A percentile compares a stretch with the other conserved stretches of the same genome.
These are phyloP conservation scores for Tarenaya hassleriana DNA, from an alignment of 345 rosid species.

Conservation along the genomic window DNA sequence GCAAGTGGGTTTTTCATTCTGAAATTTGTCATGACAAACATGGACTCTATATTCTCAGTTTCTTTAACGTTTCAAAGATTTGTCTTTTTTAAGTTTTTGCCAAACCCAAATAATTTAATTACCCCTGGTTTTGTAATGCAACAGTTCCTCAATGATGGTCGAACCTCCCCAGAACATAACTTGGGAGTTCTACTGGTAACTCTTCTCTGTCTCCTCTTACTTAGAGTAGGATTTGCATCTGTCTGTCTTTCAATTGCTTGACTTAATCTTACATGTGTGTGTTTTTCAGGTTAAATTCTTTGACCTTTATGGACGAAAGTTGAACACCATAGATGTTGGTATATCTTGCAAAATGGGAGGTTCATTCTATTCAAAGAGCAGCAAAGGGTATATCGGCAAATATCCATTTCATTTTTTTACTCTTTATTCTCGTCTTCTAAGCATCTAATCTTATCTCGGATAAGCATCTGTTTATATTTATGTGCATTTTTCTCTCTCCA, in stretches of 20 bases:
- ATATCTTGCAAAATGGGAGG: slow-evolving; percentile 66
- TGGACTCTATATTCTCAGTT: too few relatives aligned
- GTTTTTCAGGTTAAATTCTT: slow-evolving; percentile 66
- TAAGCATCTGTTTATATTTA: neutral
- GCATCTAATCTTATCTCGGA: neutral
- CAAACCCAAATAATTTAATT: neutral
- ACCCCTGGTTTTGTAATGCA: slow-evolving; percentile 20
- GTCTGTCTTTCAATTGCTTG: neutral
- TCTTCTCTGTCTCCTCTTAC: slow-evolving; percentile 2
- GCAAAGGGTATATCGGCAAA: slow-evolving; percentile 53
- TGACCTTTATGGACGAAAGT: slow-evolving; percentile 78
- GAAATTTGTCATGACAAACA: too few relatives aligned
- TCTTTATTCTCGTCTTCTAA: neutral
- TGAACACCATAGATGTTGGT: slow-evolving; percentile 78
- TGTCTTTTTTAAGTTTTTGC: too few relatives aligned
- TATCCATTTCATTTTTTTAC: slow-evolving; percentile 6
- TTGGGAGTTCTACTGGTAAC: slow-evolving; percentile 83
- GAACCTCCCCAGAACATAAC: slow-evolving; percentile 55
- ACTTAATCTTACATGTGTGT: slow-evolving; percentile 12
- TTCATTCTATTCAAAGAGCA: slow-evolving; percentile 62
- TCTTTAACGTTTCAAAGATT: too few relatives aligned
- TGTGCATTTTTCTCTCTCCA: slow-evolving; percentile 20
- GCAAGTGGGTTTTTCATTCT: slow-evolving; percentile 28
- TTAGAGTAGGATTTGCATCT: neutral
- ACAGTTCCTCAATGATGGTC: slow-evolving; percentile 52